Base-by-base conservation (phyloP, 2,329 filamentous ascomycete species). In the Botrytis sinoallii region DNA sequence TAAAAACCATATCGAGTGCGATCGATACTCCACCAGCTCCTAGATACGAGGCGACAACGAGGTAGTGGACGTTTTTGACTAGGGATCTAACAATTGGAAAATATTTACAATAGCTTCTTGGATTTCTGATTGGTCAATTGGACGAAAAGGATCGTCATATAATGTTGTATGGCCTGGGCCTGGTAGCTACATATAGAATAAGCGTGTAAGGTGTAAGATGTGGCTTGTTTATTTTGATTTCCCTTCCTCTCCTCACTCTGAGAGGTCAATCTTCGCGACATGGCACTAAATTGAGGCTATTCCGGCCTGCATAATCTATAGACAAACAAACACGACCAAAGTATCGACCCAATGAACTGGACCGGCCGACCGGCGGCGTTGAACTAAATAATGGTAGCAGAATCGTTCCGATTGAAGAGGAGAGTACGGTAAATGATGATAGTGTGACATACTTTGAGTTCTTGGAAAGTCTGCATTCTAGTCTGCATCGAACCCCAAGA, bases 21-120 rank as follows among this genome's bases (percentile, higher is more conserved):
- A 32, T 38, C 6, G 59, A 61, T 18, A 61, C 38, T 63, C 46
- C 65, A 68, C 46, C 65, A 20, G 46, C 65, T 42, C 48, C 22
- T 29, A 55, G 65, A 68, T 68, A 68, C 65, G 65, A 68, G 48
- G 65, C 65, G 65, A 29, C 65, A 68, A 68, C 46, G 65, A 68
- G 65, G 48, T 55, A 68, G 35, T 42, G 35, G 6, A 14, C 46
- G 25, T 29, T 20, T 55, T 55, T 40, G 44, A 68, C 48, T 29
- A 20, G 46, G 46, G 3, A 55, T 20, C 9, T 55, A 12, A 22
- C 42, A 20, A 68, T 32, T 40, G 32, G 5, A 42, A 46, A 42
- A 55, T 5, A 10, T 55, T 20, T 8, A 16, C 25, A 29, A 22
- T 7, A 32, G 4, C 22, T 29, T 29, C 6, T 40, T 16, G 1